Evolutionary conservation across 2,329 filamentous ascomycete genomes (phyloP).

Genomic region (Neonectria magnoliae): DNA sequence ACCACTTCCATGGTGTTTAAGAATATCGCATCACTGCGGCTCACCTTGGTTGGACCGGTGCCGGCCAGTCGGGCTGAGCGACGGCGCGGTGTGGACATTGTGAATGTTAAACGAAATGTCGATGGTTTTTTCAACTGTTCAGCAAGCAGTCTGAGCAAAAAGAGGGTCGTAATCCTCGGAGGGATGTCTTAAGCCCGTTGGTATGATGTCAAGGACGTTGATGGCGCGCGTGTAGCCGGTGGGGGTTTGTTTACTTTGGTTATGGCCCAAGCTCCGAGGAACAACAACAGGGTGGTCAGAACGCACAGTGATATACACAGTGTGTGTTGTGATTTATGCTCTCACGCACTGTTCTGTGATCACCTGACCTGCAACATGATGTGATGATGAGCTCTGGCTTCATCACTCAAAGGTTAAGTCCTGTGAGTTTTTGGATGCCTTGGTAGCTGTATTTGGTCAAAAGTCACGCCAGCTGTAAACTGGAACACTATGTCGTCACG

Average conservation of each 20-base stretch:
- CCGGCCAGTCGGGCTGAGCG: constrained; percentile 57
- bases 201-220: constrained; percentile 45
- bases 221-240: constrained; percentile 39
- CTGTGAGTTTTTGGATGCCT: neutral
- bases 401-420: neutral
- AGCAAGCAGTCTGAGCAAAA: constrained; percentile 36
- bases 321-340: neutral
- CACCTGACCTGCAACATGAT: constrained; percentile 15
- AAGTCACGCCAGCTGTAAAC: neutral
- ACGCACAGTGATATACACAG: constrained; percentile 23
- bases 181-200: constrained; percentile 38
- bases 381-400: neutral
- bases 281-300: constrained; percentile 29
- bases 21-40: constrained; percentile 27
- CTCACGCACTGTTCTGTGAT: constrained; percentile 2
- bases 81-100: constrained; percentile 55
- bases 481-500: neutral
- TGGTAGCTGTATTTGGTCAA: neutral
- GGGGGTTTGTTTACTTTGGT: constrained; percentile 45
- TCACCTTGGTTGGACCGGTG: constrained; percentile 49
- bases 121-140: constrained; percentile 28
- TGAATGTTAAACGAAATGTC: constrained; percentile 30
- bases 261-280: constrained; percentile 41
- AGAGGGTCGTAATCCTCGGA: constrained; percentile 37
- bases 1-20: constrained; percentile 11